Evolutionary conservation across 2,329 filamentous ascomycete genomes (phyloP), one percentile per base, ranked within the genome.

Genomic region (Pleomassaria siparia): DNA sequence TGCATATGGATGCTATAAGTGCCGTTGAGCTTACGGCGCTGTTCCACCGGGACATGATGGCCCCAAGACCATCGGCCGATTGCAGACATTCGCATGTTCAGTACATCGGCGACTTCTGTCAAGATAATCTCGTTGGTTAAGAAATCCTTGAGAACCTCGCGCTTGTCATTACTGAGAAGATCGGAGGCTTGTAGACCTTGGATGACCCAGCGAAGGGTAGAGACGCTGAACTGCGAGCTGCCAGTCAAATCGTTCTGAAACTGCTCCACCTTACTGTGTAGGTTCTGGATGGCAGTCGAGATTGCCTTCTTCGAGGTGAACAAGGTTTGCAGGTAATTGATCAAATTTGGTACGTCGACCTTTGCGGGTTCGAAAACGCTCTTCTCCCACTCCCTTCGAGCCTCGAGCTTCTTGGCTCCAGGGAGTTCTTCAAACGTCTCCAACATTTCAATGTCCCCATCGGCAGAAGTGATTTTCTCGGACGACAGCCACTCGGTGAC

Each of bases 161-260:
- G 57, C 46, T 71, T 70, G 18, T 66, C 65, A 21, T 68, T 64
- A 3, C 72, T 71, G 3, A 80, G 66, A 0, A 79, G 63, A 26
- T 77, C 75, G 0, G 75, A 76, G 2, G 64, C 56, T 18, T 74
- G 57, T 2, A 81, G 70, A 0, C 76, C 72, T 10, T 70, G 48
- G 10, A 78, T 75, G 9, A 70, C 62, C 71, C 70, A 74, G 21
- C 55, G 59, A 16, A 80, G 54, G 1, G 63, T 69, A 0, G 15
- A 2, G 0, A 56, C 35, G 30, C 56, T 63, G 60, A 80, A 75
- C 28, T 59, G 59, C 15, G 40, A 49, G 2, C 56, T 48, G 18
- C 37, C 36, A 21, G 47, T 49, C 24, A 68, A 39, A n/a, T 16
- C 47, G 3, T n/a, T 44, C 29, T 66, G 61, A 21, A 66, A 68